Evolutionary conservation across 2,329 filamentous ascomycete genomes (phyloP).

Genomic region (Triangularia setosa): DNA sequence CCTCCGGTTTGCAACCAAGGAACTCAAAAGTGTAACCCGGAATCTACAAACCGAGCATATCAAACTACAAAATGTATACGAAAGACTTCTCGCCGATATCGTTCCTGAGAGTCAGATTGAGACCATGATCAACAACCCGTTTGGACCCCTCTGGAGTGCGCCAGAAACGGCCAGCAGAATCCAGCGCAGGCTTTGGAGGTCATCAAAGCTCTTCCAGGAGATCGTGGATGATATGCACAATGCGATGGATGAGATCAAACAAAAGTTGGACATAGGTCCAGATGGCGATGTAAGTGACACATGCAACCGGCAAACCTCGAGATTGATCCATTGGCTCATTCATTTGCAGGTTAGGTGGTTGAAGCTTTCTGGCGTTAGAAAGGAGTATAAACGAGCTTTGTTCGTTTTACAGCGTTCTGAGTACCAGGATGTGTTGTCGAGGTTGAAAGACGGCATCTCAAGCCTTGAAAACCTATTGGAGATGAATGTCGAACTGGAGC

Average conservation of each 20-base stretch:
- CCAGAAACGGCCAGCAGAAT: slow-evolving; percentile 21
- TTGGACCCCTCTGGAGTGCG: slow-evolving; percentile 29
- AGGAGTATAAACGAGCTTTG: slow-evolving; percentile 12
- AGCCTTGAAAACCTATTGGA: slow-evolving; percentile 24
- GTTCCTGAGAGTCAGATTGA: slow-evolving; percentile 26
- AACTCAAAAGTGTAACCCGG: slow-evolving; percentile 24
- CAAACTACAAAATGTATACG: slow-evolving; percentile 31
- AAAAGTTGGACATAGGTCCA: slow-evolving; percentile 2
- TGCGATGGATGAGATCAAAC: slow-evolving; percentile 23
- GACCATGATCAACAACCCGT: slow-evolving; percentile 29
- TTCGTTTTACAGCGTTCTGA: slow-evolving; percentile 17
- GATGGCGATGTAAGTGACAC: not conserved
- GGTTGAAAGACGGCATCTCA: slow-evolving; percentile 23
- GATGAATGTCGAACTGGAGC: slow-evolving; percentile 24
- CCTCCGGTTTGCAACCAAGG: slow-evolving; percentile 21
- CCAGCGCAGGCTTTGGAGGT: slow-evolving; percentile 24
- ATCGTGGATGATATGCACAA: slow-evolving; percentile 24
- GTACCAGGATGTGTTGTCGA: slow-evolving; percentile 12
- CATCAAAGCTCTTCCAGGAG: slow-evolving; percentile 25
- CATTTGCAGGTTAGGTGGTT: not conserved
- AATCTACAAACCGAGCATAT: slow-evolving; percentile 27
- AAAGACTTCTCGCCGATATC: slow-evolving; percentile 29
- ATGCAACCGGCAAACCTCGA: no score
- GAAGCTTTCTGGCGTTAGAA: not conserved
- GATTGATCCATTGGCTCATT: no score